phyloP scores from a whole-genome alignment of 176 grass and related monocot species.

The Triticum aestivum region IWGSC_CS_RefSeq_v2.1 NC_057806.1:442875305-442875804 shows the following conservation, averaged over 20 bases:
- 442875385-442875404: neutral
- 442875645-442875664: conserved; percentile 4
- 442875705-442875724: neutral
- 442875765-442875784: neutral
- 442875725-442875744: neutral
- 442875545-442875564: neutral
- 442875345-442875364: too few relatives aligned
- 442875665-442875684: conserved; percentile 1
- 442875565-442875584: neutral
- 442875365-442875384: neutral
- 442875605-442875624: neutral
- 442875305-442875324: neutral
- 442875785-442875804: neutral
- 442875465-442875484: neutral
- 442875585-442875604: neutral
- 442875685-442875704: neutral
- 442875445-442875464: neutral
- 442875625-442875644: neutral
- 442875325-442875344: too few relatives aligned
- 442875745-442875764: neutral
- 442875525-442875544: neutral
- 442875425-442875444: neutral
- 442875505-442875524: neutral
- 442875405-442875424: neutral
- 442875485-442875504: neutral